Base-by-base conservation (phyloP, 1,139 yeast genomes). In the Kodamaea ohmeri region DNA sequence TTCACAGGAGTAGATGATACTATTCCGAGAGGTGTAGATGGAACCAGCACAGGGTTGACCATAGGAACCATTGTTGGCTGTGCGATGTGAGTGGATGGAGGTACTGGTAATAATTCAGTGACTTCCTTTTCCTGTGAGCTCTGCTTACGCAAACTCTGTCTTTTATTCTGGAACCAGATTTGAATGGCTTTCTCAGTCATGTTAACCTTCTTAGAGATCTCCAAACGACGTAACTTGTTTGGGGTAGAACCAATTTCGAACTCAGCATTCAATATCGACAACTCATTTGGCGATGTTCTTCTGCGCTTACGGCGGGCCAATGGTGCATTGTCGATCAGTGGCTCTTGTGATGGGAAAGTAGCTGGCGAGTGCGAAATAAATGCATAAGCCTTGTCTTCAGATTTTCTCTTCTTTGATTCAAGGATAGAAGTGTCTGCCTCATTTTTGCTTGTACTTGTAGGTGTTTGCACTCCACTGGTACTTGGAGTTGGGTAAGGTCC, bases 161-260 rank as follows among this genome's bases (percentile, higher is more conserved):
- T 80, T 60, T 81, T 85, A 63, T 92, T 92, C 63, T 92, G 98
- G 63, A 92, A 92, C 98, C 98, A 92, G 47, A 92, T 88, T 64
- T 92, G 97, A 21, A 92, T 95, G 1, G 97, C 95, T 60, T 89
- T 89, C 59, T 89, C 97, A n/a, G 92, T 78, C 97, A 90, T 92
- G 46, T 80, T 79, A 31, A 92, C 95, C 47, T 72, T 77, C 25
- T 66, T 61, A 12, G 97, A 95, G 49, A 92, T 85, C 47, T 79
- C 83, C 34, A 78, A 71, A 50, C 97, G 77, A 53, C 84, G 73
- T 36, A 73, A 64, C 58, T 83, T 83, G 58, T 84, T 83, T 34
- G 97, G 98, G 33, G 95, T 88, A 34, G 80, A 70, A 39, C 95
- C 90, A 37, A 67, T 56, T 41, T 73, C 73, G 55, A 90, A 92